phyloP scores from a whole-genome alignment of 805 yeast species.

The Diddensiella santjacobensis region DNA sequence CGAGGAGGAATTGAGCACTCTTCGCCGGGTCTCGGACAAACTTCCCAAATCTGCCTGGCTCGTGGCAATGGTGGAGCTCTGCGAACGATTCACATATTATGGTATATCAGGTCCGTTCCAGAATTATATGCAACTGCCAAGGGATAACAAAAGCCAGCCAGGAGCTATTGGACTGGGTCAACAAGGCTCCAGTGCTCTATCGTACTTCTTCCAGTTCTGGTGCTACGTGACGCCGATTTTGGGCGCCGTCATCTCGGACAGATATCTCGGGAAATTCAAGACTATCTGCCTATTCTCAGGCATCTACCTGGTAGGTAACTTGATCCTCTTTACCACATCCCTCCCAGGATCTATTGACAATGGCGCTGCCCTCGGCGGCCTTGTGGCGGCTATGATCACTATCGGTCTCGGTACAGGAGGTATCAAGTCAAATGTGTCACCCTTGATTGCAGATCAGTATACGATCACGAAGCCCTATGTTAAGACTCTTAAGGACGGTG shows the following conservation, averaged over 20 bases:
- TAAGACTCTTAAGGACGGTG: slow-evolving; percentile 56
- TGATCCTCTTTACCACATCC: slow-evolving; percentile 65
- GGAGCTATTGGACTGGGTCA: slow-evolving; percentile 60
- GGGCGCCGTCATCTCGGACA: slow-evolving; percentile 74
- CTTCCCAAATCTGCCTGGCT: slow-evolving; percentile 57
- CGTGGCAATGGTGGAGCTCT: slow-evolving; percentile 68
- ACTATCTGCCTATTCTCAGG: slow-evolving; percentile 61
- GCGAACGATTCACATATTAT: slow-evolving; percentile 79
- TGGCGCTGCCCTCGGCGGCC: slow-evolving; percentile 59
- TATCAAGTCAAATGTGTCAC: slow-evolving; percentile 72
- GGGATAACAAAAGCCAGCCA: slow-evolving; percentile 32
- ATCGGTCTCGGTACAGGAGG: slow-evolving; percentile 80
- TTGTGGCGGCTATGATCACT: slow-evolving; percentile 49
- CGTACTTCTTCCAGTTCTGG: slow-evolving; percentile 77
- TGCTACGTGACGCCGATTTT: slow-evolving; percentile 75
- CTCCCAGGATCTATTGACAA: slow-evolving; percentile 51
- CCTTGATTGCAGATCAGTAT: slow-evolving; percentile 71
- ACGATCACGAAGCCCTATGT: slow-evolving; percentile 59
- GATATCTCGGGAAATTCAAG: slow-evolving; percentile 66
- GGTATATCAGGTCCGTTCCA: slow-evolving; percentile 74
- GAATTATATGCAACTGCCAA: slow-evolving; percentile 63
- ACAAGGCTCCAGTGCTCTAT: slow-evolving; percentile 64
- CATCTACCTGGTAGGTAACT: slow-evolving; percentile 57
- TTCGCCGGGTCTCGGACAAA: slow-evolving; percentile 49
- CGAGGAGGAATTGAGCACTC: slow-evolving; percentile 48